Evolutionary conservation across 139 green algal species (phyloP).

Genomic region (Marvania coccoides): DNA sequence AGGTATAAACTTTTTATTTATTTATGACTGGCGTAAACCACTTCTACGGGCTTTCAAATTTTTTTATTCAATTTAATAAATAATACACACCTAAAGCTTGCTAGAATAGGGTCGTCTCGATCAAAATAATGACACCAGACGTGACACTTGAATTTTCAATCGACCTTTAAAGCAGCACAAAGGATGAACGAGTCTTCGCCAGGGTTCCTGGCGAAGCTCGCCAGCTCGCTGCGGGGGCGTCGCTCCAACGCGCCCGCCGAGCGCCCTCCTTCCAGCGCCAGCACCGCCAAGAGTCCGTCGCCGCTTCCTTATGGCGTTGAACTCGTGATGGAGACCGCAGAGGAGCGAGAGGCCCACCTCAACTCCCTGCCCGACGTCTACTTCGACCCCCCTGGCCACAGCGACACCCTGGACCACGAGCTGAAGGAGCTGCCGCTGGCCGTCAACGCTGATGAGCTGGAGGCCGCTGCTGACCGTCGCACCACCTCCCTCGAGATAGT

Average conservation of each 20-base stretch:
- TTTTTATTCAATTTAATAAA: too few relatives aligned
- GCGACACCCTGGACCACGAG: constrained; percentile 30
- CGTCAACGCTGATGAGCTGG: constrained; percentile 25
- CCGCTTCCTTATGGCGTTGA: not conserved
- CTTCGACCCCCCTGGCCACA: constrained; percentile 4
- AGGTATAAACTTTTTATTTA: too few relatives aligned
- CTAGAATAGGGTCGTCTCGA: too few relatives aligned
- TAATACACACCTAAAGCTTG: too few relatives aligned
- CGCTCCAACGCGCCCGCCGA: not conserved
- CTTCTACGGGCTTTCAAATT: too few relatives aligned
- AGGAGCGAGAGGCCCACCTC: not conserved
- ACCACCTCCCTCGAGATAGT: constrained; percentile 38
- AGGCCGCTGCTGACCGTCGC: constrained; percentile 32
- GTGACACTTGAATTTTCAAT: too few relatives aligned
- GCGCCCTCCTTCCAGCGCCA: not conserved
- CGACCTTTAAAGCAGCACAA: too few relatives aligned
- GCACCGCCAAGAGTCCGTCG: too few relatives aligned
- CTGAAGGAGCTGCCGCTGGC: constrained; percentile 22
- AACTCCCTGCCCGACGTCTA: constrained; percentile 3
- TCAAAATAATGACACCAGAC: too few relatives aligned
- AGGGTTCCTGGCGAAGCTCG: not conserved
- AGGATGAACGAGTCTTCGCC: not conserved
- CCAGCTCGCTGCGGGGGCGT: not conserved
- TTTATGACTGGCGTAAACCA: too few relatives aligned
- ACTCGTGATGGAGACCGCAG: not conserved